Percentiles rank a stretch among this genome's conserved stretches.
These are phyloP conservation scores for Coleophoma cylindrospora DNA, from an alignment of 2,329 filamentous ascomycete species.

Conservation along the genomic window DNA sequence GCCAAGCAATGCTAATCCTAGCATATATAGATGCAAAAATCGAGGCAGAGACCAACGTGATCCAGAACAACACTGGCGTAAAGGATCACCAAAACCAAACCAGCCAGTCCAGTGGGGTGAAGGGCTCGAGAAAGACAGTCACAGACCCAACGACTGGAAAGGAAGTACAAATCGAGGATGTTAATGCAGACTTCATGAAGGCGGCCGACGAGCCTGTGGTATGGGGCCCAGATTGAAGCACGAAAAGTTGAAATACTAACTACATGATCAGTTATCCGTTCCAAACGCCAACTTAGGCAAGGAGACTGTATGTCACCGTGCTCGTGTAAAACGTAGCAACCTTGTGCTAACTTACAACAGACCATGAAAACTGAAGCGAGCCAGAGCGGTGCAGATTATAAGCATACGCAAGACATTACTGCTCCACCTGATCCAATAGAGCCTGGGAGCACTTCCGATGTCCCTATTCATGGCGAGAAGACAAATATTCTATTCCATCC, in stretches of 20 bases:
- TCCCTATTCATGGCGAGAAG: conserved; percentile 93
- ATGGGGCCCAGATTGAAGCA: conserved; percentile 7
- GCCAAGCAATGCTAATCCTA: not conserved
- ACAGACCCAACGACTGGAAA: conserved; percentile 86
- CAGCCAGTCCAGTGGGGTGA: conserved; percentile 24
- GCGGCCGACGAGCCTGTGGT: conserved; percentile 68
- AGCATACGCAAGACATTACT: conserved; percentile 79
- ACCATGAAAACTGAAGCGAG: conserved; percentile 65
- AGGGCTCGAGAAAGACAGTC: conserved; percentile 52
- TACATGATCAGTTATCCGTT: conserved; percentile 58
- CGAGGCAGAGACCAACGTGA: conserved; percentile 46
- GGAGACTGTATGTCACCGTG: conserved; percentile 46
- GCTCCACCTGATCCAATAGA: conserved; percentile 85
- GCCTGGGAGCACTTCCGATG: conserved; percentile 80
- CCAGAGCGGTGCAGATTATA: conserved; percentile 77
- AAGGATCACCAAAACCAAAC: conserved; percentile 35
- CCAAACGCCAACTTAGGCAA: conserved; percentile 87
- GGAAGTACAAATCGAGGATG: conserved; percentile 81
- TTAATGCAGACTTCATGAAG: conserved; percentile 64
- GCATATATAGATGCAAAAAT: conserved; percentile 57
- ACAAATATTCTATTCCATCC: conserved; percentile 96
- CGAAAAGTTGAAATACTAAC: no score
- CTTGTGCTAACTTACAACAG: conserved; percentile 19
- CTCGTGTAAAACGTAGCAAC: conserved; percentile 1
- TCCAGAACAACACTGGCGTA: conserved; percentile 29